Evolutionary conservation across 2,329 filamentous ascomycete genomes (phyloP).

Genomic region (Cytospora mali): DNA sequence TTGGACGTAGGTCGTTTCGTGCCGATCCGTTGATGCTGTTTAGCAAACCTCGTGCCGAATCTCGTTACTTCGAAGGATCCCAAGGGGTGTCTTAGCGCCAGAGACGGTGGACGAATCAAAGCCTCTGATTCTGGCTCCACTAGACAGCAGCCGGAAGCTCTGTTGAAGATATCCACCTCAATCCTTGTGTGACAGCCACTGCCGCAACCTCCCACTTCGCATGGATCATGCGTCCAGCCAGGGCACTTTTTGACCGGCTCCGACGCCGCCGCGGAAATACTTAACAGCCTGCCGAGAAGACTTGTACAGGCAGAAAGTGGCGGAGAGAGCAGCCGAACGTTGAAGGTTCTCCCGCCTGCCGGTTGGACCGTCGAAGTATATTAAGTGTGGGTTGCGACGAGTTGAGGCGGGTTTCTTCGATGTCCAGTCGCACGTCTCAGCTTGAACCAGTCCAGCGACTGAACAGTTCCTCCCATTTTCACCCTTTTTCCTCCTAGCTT

Average conservation of each 20-base stretch:
- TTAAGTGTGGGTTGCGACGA: background rate
- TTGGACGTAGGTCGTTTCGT: background rate
- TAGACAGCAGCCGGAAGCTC: background rate
- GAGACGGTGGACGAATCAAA: conserved; percentile 23
- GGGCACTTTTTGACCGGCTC: background rate
- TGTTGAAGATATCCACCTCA: background rate
- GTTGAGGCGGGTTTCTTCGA: background rate
- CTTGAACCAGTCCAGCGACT: background rate
- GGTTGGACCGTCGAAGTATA: background rate
- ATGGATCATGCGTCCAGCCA: background rate
- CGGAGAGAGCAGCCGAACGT: background rate
- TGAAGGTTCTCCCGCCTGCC: background rate
- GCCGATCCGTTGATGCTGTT: conserved; percentile 8
- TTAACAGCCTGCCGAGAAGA: background rate
- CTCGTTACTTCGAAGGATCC: conserved; percentile 10
- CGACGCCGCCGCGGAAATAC: background rate
- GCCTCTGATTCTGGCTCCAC: background rate
- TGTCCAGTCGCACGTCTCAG: background rate
- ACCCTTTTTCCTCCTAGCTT: background rate
- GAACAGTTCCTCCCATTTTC: no score
- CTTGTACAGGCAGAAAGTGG: background rate
- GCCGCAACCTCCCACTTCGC: background rate
- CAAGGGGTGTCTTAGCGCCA: conserved; percentile 17
- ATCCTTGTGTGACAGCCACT: background rate
- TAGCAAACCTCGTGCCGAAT: conserved; percentile 11